Evolutionary conservation across 192 early-diverging fungal species (phyloP), one percentile per base, ranked within the genome.

Genomic region (Allomyces javanicus): DNA sequence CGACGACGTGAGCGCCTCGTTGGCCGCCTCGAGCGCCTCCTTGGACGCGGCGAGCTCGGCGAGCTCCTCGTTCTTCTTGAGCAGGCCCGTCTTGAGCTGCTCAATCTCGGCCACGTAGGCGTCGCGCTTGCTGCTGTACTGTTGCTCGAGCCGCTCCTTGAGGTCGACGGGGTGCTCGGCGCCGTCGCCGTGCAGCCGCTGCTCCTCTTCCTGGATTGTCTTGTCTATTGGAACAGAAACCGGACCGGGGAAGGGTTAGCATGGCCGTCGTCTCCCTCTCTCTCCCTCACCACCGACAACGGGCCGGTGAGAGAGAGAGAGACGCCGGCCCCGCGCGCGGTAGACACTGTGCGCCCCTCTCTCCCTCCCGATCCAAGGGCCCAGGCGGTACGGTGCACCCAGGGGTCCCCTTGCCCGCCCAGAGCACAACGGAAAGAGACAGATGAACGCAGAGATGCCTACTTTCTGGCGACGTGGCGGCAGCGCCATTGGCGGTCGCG

Each of bases 51-150:
- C 78, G 45, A 77, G 65, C 69, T 84, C 84, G 55, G 81, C 71
- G 11, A 86, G 74, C 65, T 91, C 86, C 43, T 86, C 85, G 64
- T 72, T 78, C 71, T 83, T 89, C 63, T 79, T 76, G 26, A 84
- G 80, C 7, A 94, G 72, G 73, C 86, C 81, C 44, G 70, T 66
- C 73, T 84, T 82, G 27, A 90, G 79, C 65, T 82, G 79, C 65
- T 81, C 78, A 64, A 96, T 79, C 69, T 93, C 89, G 63, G 78
- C 81, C 69, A 89, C 80, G 58, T 85, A 84, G 25, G 77, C 69
- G 65, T 90, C 87, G 25, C 79, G 77, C 74, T 92, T 94, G 72
- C 81, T 77, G 67, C 73, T 81, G 73, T 90, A 94, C 74, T 91
- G 86, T 4, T 73, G 75, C 72, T 97, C 95, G 10, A 97, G 82